Evolutionary conservation across 805 yeast genomes (phyloP).

Genomic region (Cephaloascus fragrans): DNA sequence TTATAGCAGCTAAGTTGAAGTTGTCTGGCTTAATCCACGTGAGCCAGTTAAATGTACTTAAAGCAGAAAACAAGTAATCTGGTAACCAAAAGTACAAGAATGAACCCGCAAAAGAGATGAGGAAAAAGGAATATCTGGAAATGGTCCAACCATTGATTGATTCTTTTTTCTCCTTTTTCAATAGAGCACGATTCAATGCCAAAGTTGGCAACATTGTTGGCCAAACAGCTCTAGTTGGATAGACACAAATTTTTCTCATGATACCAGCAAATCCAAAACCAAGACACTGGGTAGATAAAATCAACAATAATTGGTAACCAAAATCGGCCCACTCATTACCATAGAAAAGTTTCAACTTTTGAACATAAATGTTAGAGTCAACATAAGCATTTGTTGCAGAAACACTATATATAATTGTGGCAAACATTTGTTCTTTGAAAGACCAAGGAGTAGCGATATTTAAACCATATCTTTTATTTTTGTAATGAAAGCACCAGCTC

Average conservation of each 20-base stretch:
- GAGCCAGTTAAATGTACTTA: slow-evolving; percentile 20
- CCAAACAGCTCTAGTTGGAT: slow-evolving; percentile 34
- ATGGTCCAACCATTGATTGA: slow-evolving; percentile 13
- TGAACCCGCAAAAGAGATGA: slow-evolving; percentile 10
- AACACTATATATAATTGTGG: slow-evolving; percentile 26
- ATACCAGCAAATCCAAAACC: slow-evolving; percentile 39
- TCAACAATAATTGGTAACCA: slow-evolving; percentile 33
- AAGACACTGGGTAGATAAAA: slow-evolving; percentile 38
- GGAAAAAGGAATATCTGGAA: slow-evolving; percentile 9
- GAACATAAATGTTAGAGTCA: slow-evolving; percentile 13
- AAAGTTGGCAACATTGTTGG: slow-evolving; percentile 34
- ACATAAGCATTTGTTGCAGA: slow-evolving; percentile 5
- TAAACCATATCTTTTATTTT: slow-evolving; percentile 27
- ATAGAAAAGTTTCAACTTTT: slow-evolving; percentile 16
- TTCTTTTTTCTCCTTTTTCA: slow-evolving; percentile 10
- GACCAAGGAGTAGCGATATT: slow-evolving; percentile 57
- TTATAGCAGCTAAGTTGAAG: slow-evolving; percentile 14
- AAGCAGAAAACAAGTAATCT: slow-evolving; percentile 16
- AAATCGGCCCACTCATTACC: slow-evolving; percentile 26
- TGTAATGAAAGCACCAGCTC: slow-evolving; percentile 2
- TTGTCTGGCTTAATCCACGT: slow-evolving; percentile 22
- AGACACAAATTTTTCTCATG: slow-evolving; percentile 32
- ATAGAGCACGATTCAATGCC: slow-evolving; percentile 14
- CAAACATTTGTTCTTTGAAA: slow-evolving; percentile 55
- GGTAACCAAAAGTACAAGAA: slow-evolving; percentile 22